phyloP scores from a whole-genome alignment of 441 rosid genomes.

The Croton laevigatus region DNA sequence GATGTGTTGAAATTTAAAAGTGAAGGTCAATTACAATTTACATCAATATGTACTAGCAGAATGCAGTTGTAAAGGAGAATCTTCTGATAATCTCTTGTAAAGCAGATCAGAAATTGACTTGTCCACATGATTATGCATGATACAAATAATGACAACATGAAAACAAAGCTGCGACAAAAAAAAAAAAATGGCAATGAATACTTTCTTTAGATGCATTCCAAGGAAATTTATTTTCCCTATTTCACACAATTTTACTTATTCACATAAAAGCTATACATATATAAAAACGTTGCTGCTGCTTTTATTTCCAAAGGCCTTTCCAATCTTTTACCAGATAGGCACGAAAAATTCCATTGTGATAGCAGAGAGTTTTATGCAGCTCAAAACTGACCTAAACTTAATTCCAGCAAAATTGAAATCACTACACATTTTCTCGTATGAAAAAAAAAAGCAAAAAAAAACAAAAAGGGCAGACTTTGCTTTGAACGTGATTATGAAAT shows the following conservation, averaged over 20 bases:
- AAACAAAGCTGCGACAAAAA: background rate
- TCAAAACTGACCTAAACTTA: background rate
- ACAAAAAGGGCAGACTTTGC: background rate
- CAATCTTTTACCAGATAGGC: background rate
- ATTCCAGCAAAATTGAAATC: background rate
- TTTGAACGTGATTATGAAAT: background rate
- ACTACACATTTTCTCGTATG: background rate
- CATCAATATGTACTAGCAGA: background rate
- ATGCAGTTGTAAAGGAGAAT: background rate
- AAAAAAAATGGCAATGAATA: background rate
- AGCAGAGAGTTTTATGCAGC: background rate
- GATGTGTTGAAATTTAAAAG: background rate
- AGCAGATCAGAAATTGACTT: background rate
- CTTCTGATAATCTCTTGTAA: slow-evolving; percentile 1
- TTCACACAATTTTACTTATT: background rate
- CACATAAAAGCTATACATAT: background rate
- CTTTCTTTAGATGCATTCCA: background rate
- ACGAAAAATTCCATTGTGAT: background rate
- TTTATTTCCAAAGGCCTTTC: background rate
- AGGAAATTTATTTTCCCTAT: background rate
- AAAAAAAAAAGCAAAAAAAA: background rate
- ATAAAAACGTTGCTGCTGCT: background rate
- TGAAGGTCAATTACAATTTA: background rate
- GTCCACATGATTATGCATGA: background rate
- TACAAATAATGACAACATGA: background rate